Conservation (phyloP, 306 rosid species). For the Trifolium subterraneum region DNA sequence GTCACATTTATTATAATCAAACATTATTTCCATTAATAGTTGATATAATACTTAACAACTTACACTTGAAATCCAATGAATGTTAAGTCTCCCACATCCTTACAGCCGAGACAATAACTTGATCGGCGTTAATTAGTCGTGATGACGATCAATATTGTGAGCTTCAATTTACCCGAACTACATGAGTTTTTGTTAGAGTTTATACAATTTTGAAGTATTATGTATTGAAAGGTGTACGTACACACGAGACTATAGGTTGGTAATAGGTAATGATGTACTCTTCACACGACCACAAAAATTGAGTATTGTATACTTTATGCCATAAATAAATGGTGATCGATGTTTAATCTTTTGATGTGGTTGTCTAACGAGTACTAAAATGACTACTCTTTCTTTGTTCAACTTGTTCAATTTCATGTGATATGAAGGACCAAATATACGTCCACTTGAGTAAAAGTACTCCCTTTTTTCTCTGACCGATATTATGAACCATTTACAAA, state of each 20-base stretch:
- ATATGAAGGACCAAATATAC: conserved; percentile 24
- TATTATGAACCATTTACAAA: too few relatives aligned
- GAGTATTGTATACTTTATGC: not conserved
- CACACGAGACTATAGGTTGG: conserved; percentile 40
- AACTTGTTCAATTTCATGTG: conserved; percentile 24
- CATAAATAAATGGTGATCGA: not conserved
- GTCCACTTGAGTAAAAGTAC: too few relatives aligned
- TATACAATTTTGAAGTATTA: too few relatives aligned
- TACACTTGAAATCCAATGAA: too few relatives aligned
- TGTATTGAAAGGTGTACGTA: conserved; percentile 21
- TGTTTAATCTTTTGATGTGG: conserved; percentile 37
- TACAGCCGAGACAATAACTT: not conserved
- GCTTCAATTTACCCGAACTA: too few relatives aligned
- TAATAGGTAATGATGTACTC: conserved; percentile 6
- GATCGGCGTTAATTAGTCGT: too few relatives aligned
- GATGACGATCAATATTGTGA: too few relatives aligned
- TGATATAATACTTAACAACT: too few relatives aligned
- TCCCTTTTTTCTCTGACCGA: too few relatives aligned
- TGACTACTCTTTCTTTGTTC: conserved; percentile 5
- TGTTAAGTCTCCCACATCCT: not conserved
- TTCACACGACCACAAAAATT: conserved; percentile 37
- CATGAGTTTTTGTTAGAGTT: not conserved
- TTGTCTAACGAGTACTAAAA: conserved; percentile 19
- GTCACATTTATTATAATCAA: too few relatives aligned
- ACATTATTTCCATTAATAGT: too few relatives aligned